Evolutionary conservation across 2,329 filamentous ascomycete species (phyloP).

Genomic region (Fusarium illudens): DNA sequence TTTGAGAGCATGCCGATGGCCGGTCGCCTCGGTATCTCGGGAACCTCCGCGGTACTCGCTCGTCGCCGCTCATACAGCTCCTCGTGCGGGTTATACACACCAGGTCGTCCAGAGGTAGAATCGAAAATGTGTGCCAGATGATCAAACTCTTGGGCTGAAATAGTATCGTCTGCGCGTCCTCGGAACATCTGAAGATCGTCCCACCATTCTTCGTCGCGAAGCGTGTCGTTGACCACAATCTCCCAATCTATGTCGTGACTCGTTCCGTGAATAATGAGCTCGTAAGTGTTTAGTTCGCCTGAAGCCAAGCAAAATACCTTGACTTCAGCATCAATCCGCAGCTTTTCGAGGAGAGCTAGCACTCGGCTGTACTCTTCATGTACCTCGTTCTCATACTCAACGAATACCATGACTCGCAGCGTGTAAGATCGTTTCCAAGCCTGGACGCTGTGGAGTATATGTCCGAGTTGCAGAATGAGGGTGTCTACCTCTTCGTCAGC

Average conservation of each 20-base stretch:
- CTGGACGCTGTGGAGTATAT: slow-evolving; percentile 82
- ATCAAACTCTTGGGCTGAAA: slow-evolving; percentile 53
- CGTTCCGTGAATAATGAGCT: slow-evolving; percentile 79
- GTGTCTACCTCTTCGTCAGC: slow-evolving; percentile 59
- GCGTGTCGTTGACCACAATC: slow-evolving; percentile 68
- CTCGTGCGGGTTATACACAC: slow-evolving; percentile 55
- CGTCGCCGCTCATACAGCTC: slow-evolving; percentile 46
- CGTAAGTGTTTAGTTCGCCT: slow-evolving; percentile 76
- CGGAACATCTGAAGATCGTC: slow-evolving; percentile 71
- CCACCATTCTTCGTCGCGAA: slow-evolving; percentile 85
- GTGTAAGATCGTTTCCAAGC: slow-evolving; percentile 79
- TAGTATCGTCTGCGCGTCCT: slow-evolving; percentile 50
- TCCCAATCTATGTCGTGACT: slow-evolving; percentile 63
- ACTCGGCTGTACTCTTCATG: slow-evolving; percentile 79
- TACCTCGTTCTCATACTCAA: slow-evolving; percentile 87
- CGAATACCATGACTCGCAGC: slow-evolving; percentile 83
- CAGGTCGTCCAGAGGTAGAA: slow-evolving; percentile 52
- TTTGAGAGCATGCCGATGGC: slow-evolving; percentile 60
- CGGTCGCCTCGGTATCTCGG: slow-evolving; percentile 68
- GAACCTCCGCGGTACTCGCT: slow-evolving; percentile 65
- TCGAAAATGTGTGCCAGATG: slow-evolving; percentile 56
- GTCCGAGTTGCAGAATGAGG: slow-evolving; percentile 85
- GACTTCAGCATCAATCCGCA: slow-evolving; percentile 82
- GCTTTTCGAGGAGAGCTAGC: slow-evolving; percentile 76
- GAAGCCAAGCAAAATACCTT: slow-evolving; percentile 84